Conservation (phyloP, 2,329 filamentous ascomycete species). For the Curvularia eragrostidis region DNA sequence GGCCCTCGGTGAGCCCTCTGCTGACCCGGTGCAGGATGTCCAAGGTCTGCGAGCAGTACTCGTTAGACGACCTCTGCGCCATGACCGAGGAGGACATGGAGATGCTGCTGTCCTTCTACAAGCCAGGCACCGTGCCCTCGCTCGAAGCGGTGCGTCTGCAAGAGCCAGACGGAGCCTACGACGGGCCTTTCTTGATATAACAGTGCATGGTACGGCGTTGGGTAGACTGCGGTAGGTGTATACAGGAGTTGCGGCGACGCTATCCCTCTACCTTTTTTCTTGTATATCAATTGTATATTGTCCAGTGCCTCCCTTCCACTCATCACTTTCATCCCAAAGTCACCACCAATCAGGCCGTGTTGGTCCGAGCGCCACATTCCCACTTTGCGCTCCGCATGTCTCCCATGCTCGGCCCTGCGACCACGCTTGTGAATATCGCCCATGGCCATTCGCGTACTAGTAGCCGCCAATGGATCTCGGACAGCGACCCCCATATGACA, state of each 20-base stretch:
- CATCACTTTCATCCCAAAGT: not conserved
- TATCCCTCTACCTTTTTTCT: conserved; percentile 1
- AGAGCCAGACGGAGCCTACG: conserved; percentile 52
- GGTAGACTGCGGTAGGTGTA: conserved; percentile 13
- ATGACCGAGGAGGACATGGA: conserved; percentile 86
- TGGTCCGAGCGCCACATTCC: conserved; percentile 24
- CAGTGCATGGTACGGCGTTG: conserved; percentile 18
- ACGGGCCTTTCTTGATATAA: conserved; percentile 56
- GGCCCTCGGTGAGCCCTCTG: not conserved
- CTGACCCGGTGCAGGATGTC: conserved; percentile 74
- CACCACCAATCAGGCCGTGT: conserved; percentile 30
- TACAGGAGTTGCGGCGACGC: conserved; percentile 22
- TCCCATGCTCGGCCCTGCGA: conserved; percentile 5
- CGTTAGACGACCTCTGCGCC: conserved; percentile 80
- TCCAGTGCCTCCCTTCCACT: conserved; percentile 7
- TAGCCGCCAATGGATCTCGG: conserved; percentile 29
- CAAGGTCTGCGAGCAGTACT: conserved; percentile 85
- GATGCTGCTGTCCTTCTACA: conserved; percentile 77
- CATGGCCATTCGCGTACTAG: not conserved
- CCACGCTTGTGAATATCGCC: not conserved
- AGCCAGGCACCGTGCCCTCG: conserved; percentile 53
- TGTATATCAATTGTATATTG: conserved; percentile 30
- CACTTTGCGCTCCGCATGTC: conserved; percentile 1
- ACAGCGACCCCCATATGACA: conserved; percentile 56
- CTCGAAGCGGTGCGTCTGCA: conserved; percentile 52